Conservation (phyloP, 108 stramenopile genomes). For the Phaeodactylum tricornutum region DNA sequence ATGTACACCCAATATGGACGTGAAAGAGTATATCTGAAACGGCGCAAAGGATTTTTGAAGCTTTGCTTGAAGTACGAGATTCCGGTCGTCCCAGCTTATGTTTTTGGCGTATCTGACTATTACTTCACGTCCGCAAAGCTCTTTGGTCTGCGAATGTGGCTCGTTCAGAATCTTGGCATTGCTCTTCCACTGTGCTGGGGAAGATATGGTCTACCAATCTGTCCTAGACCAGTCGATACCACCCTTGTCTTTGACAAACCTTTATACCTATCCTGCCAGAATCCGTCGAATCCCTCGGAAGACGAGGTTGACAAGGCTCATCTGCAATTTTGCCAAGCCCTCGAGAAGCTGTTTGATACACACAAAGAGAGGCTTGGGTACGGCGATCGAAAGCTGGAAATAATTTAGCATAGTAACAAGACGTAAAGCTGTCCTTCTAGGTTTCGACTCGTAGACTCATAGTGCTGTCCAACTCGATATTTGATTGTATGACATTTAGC, state of each 20-base stretch:
- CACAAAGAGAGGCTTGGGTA: conserved; percentile 29
- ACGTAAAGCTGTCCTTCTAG: no score
- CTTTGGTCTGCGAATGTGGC: conserved; percentile 19
- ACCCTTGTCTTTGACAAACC: conserved; percentile 24
- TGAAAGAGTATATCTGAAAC: conserved; percentile 46
- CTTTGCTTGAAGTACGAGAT: conserved; percentile 62
- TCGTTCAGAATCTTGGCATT: conserved; percentile 28
- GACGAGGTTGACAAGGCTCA: conserved; percentile 39
- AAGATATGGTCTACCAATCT: conserved; percentile 15
- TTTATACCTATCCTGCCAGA: conserved; percentile 1
- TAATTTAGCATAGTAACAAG: no score
- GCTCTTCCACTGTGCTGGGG: conserved; percentile 27
- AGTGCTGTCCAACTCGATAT: no score
- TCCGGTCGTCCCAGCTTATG: conserved; percentile 75
- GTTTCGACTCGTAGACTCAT: no score
- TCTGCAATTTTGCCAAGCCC: conserved; percentile 25
- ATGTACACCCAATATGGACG: conserved; percentile 22
- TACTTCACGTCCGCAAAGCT: conserved; percentile 21
- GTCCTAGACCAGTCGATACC: conserved; percentile 19
- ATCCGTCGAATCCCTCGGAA: conserved; percentile 1
- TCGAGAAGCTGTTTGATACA: conserved; percentile 34
- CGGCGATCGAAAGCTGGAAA: conserved; percentile 23
- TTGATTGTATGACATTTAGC: no score
- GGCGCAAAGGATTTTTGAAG: conserved; percentile 81
- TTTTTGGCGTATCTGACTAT: conserved; percentile 49